Evolutionary conservation across 306 rosid genomes (phyloP), one percentile per base, ranked within the genome.

Genomic region (Benincasa hispida): DNA sequence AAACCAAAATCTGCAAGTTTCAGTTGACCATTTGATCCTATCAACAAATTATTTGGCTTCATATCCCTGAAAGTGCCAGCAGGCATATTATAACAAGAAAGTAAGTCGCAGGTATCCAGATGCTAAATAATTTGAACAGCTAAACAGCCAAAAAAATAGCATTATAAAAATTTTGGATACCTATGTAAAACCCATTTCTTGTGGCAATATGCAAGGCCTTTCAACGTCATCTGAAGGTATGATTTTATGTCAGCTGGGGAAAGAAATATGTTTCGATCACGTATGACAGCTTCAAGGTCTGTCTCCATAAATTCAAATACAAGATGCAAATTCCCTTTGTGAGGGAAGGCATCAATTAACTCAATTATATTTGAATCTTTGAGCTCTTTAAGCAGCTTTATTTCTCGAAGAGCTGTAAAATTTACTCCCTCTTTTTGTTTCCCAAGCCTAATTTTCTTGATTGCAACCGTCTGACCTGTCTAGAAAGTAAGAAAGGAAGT

Each of bases 1-100:
- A 94, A 89, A 77, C 98, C 98, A 90, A 94, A 94, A 85, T 94
- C 98, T 6, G 97, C 98, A 85, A 94, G 96, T 85, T 94, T 94
- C 74, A 94, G 91, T 82, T 91, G 92, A 80, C 98, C 98, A 68
- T 91, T 88, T 61, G 91, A 35, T 83, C 99, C 99, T 82, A 94
- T 94, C 87, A 94, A 84, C 84, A 94, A 86, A 85, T 94, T 94
- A 83, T 94, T 94, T 66, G 99, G 99, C 84, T 94, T 92, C 99
- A 94, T 90, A 75, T 94, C 99, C 93, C 99, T 94, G 95, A 77
- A 82, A 79, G 68, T 74, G 67, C 81, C 59, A 74, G 39, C 25
- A 79, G 74, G 58, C 47, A 28, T 72, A 58, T 27, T 45, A 81
- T 61, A 76, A 51, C 24, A 67, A 86, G 82, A 73, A 70, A 78